Conservation (phyloP, 106 monocot species). For the Phalaenopsis equestris region DNA sequence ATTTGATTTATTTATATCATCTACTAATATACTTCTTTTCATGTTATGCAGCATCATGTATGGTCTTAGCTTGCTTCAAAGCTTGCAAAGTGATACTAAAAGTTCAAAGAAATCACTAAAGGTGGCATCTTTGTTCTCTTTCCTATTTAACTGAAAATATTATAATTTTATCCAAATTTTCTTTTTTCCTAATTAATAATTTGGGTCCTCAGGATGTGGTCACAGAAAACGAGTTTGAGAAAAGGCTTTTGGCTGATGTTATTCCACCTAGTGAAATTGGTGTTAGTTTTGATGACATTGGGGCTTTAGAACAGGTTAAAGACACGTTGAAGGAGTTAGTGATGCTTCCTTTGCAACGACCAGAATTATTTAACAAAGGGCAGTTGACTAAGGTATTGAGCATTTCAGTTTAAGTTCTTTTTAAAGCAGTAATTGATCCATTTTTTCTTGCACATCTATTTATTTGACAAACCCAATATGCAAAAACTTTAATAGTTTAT, state of each 20-base stretch:
- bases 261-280: constrained; percentile 81
- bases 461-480: background rate
- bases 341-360: constrained; percentile 82
- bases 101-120: constrained; percentile 75
- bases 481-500: background rate
- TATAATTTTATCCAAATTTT: background rate
- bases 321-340: constrained; percentile 78
- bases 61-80: constrained; percentile 53
- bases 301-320: constrained; percentile 78
- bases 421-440: background rate
- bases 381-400: constrained; percentile 64
- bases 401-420: background rate
- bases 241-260: constrained; percentile 84
- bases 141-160: background rate
- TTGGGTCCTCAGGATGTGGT: constrained; percentile 54
- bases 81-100: constrained; percentile 52
- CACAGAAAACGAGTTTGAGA: constrained; percentile 85
- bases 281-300: constrained; percentile 83
- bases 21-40: background rate
- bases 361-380: constrained; percentile 73
- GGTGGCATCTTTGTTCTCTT: constrained; percentile 21
- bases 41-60: constrained; percentile 42
- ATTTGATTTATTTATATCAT: background rate
- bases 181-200: background rate
- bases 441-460: constrained; percentile 1